A percentile compares a stretch with the other conserved stretches of the same genome.
Conservation (phyloP, 2,329 filamentous ascomycete genomes). For the Penicillium sp. region DNA sequence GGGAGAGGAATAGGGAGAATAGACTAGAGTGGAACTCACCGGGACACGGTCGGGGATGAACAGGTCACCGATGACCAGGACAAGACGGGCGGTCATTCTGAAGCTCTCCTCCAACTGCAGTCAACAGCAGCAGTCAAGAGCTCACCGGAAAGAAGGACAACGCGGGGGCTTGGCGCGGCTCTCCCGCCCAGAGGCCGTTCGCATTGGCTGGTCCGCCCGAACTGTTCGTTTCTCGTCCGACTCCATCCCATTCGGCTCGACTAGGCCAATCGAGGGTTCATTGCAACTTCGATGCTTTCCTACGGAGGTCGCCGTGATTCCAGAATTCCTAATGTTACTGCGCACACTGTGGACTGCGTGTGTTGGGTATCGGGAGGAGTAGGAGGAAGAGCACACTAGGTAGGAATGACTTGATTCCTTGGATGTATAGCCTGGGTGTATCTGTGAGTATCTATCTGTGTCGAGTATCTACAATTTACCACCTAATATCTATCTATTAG, state of each 20-base stretch:
- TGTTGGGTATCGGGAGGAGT: neutral
- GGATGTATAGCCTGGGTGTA: too few species aligned
- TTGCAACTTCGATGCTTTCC: constrained; percentile 1
- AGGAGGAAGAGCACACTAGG: neutral
- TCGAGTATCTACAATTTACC: too few species aligned
- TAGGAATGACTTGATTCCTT: too few species aligned
- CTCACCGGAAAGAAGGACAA: too few species aligned
- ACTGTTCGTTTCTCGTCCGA: constrained; percentile 8
- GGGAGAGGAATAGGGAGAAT: constrained; percentile 10
- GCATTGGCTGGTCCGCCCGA: constrained; percentile 25
- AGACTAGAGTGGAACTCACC: constrained; percentile 49
- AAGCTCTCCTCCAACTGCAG: too few species aligned
- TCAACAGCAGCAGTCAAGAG: too few species aligned
- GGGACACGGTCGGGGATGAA: constrained; percentile 92
- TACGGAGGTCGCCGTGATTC: constrained; percentile 21
- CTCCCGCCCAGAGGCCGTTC: neutral
- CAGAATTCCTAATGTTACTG: constrained; percentile 12
- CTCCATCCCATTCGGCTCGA: constrained; percentile 13
- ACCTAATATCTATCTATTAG: too few species aligned
- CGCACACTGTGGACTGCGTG: constrained; percentile 14
- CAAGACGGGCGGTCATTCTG: constrained; percentile 79
- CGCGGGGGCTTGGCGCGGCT: neutral
- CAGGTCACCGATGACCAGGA: constrained; percentile 89
- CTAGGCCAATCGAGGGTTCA: constrained; percentile 14
- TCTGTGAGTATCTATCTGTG: neutral